Percentiles rank a stretch among this genome's conserved stretches.
Conservation (phyloP, 2,329 filamentous ascomycete species). For the Cladosporium sp. region DNA sequence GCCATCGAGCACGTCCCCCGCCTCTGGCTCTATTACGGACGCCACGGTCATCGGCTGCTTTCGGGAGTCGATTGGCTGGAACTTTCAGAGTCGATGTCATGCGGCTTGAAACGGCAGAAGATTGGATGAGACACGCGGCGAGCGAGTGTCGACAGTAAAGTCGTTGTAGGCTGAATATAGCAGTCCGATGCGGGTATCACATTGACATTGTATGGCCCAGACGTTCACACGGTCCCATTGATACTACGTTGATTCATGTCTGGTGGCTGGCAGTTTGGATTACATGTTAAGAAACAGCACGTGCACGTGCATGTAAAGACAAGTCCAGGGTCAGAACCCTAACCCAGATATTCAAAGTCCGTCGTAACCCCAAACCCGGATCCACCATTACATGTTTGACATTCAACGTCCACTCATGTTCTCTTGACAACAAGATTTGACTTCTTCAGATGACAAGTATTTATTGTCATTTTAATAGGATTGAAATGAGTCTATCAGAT, state of each 20-base stretch:
- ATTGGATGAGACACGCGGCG: not conserved
- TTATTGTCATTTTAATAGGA: not conserved
- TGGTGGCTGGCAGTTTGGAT: not conserved
- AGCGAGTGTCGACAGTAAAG: not conserved
- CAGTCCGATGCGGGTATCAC: not conserved
- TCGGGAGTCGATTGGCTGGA: constrained; percentile 1
- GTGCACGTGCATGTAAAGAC: no score
- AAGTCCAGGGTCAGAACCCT: not conserved
- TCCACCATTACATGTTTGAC: not conserved
- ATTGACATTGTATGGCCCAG: not conserved
- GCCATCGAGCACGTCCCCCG: not conserved
- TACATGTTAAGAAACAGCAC: not conserved
- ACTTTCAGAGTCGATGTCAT: not conserved
- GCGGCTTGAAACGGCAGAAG: not conserved
- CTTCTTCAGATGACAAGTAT: not conserved
- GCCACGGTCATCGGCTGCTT: not conserved
- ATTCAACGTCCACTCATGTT: not conserved
- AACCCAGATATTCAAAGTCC: not conserved
- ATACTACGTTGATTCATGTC: not conserved
- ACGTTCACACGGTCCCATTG: not conserved
- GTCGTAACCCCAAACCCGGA: not conserved
- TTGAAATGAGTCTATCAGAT: no score
- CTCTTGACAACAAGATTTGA: not conserved
- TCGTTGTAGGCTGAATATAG: not conserved
- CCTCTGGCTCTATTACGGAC: not conserved